A percentile compares a stretch with the other conserved stretches of the same genome.
phyloP scores from a whole-genome alignment of 176 grass and related monocot species.

The Panicum miliaceum region DNA sequence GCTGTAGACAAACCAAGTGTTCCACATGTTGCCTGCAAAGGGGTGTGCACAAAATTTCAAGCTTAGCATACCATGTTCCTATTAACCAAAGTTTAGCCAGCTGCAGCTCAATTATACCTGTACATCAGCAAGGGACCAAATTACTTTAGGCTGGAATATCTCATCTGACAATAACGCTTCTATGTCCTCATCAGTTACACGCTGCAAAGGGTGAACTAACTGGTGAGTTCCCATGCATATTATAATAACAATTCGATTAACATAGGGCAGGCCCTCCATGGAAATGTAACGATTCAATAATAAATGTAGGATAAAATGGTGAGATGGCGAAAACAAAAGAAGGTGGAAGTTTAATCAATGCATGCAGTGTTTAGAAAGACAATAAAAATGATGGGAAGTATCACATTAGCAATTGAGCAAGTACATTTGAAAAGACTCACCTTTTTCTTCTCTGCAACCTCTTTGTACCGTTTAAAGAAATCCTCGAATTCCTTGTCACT shows the following conservation, averaged over 20 bases:
- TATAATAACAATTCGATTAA: neutral
- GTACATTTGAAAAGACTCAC: constrained; percentile 33
- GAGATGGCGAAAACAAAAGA: neutral
- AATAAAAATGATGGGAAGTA: constrained; percentile 10
- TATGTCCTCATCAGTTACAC: constrained; percentile 89
- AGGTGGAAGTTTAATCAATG: neutral
- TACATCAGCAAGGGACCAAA: constrained; percentile 91
- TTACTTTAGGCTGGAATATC: constrained; percentile 91
- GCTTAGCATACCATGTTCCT: neutral
- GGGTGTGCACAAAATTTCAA: constrained; percentile 2
- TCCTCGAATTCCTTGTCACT: constrained; percentile 88
- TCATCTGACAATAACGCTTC: constrained; percentile 91
- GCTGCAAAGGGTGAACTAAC: constrained; percentile 50
- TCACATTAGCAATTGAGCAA: neutral
- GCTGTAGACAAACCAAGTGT: constrained; percentile 89
- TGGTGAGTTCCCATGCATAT: constrained; percentile 23
- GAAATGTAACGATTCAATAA: neutral
- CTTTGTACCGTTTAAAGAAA: constrained; percentile 98
- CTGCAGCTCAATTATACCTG: constrained; percentile 59
- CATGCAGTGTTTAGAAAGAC: neutral
- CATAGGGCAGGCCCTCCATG: neutral
- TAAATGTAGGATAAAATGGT: neutral
- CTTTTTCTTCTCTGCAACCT: constrained; percentile 99
- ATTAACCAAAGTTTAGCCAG: neutral
- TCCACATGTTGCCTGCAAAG: constrained; percentile 81